phyloP scores from a whole-genome alignment of 768 basidiomycete genomes.

The Naganishia kalamii region DNA sequence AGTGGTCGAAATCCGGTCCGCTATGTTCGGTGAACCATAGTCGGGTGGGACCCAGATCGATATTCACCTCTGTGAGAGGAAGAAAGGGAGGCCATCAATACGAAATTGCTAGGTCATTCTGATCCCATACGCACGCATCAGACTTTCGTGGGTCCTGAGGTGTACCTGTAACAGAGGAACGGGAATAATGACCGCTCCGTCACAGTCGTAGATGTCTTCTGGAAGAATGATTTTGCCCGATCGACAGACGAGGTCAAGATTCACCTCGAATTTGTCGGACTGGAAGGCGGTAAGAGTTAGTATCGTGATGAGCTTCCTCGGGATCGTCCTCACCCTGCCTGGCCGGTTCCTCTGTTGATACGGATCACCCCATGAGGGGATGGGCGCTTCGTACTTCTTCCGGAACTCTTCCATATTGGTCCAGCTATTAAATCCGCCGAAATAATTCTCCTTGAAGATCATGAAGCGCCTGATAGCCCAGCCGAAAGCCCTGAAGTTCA shows the following conservation, averaged over 20 bases:
- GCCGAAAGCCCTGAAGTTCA: slow-evolving; percentile 66
- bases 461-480: slow-evolving; percentile 87
- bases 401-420: slow-evolving; percentile 80
- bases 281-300: slow-evolving; percentile 40
- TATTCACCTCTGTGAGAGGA: slow-evolving; percentile 45
- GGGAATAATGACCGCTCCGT: slow-evolving; percentile 51
- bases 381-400: slow-evolving; percentile 57
- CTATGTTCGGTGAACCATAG: neutral
- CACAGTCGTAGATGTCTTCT: slow-evolving; percentile 47
- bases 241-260: slow-evolving; percentile 55
- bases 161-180: slow-evolving; percentile 68
- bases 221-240: slow-evolving; percentile 60
- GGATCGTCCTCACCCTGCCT: slow-evolving; percentile 56
- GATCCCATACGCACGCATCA: slow-evolving; percentile 62
- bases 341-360: slow-evolving; percentile 70
- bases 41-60: slow-evolving; percentile 62
- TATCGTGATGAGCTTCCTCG: neutral
- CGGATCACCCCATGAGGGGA: slow-evolving; percentile 68
- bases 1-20: neutral
- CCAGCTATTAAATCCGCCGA: slow-evolving; percentile 89
- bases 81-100: neutral
- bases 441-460: slow-evolving; percentile 85
- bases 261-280: slow-evolving; percentile 77
- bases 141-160: slow-evolving; percentile 74
- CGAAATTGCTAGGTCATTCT: neutral